Percentiles rank a stretch among this genome's conserved stretches.
phyloP scores from a whole-genome alignment of 2,329 filamentous ascomycete genomes.

The Myriosclerotinia curreyana region DNA sequence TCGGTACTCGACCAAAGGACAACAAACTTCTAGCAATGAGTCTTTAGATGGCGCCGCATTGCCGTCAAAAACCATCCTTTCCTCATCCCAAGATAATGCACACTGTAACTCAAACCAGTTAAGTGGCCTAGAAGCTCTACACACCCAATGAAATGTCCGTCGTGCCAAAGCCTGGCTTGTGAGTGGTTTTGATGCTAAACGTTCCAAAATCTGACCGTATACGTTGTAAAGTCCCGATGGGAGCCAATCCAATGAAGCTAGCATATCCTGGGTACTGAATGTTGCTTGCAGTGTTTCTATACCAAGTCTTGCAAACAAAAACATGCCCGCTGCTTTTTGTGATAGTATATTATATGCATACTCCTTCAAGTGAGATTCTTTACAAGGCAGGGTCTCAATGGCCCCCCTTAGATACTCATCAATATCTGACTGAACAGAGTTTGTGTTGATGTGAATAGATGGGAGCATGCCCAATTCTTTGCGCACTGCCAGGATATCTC shows the following conservation, averaged over 20 bases:
- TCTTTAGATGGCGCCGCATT: slow-evolving; percentile 11
- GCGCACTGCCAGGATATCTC: slow-evolving; percentile 15
- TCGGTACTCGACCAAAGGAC: slow-evolving; percentile 18
- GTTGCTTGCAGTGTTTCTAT: slow-evolving; percentile 21
- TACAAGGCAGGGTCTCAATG: slow-evolving; percentile 16
- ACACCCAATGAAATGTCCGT: slow-evolving; percentile 17
- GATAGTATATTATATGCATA: slow-evolving; percentile 19
- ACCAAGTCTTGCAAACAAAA: slow-evolving; percentile 16
- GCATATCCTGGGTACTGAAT: slow-evolving; percentile 18
- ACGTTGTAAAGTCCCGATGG: slow-evolving; percentile 19
- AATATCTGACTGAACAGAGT: slow-evolving; percentile 10
- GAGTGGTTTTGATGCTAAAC: slow-evolving; percentile 10
- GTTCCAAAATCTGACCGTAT: slow-evolving; percentile 15
- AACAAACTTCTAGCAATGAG: slow-evolving; percentile 16
- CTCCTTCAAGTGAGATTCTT: slow-evolving; percentile 18
- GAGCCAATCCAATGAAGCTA: slow-evolving; percentile 15
- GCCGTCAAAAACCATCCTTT: slow-evolving; percentile 16
- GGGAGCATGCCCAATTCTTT: slow-evolving; percentile 10
- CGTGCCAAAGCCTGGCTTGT: slow-evolving; percentile 4
- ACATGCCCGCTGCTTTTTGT: slow-evolving; percentile 18
- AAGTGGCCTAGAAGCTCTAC: slow-evolving; percentile 16
- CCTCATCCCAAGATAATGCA: slow-evolving; percentile 19
- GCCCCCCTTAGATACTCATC: slow-evolving; percentile 18
- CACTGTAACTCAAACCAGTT: slow-evolving; percentile 19
- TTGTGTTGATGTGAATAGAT: slow-evolving; percentile 13